phyloP scores from a whole-genome alignment of 768 basidiomycete genomes.

The Trametes gibbosa region DNA sequence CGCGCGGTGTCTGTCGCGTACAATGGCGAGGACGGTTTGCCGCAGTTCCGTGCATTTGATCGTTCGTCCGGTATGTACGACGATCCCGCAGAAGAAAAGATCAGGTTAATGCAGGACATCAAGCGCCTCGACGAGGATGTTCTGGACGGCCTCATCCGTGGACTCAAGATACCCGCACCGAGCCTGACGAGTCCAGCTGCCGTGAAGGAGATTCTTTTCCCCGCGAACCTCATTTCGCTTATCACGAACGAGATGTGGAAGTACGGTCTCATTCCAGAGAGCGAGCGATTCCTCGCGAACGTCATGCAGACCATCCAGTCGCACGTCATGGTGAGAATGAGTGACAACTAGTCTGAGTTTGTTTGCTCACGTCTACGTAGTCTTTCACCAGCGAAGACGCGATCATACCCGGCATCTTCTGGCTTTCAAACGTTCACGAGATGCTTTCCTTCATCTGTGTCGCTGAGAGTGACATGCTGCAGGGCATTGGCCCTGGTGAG shows the following conservation, averaged over 20 bases:
- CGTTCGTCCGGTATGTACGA: conserved; percentile 78
- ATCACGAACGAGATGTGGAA: conserved; percentile 99
- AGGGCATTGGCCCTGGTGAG: conserved; percentile 95
- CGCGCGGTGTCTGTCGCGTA: conserved; percentile 88
- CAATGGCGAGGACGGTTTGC: conserved; percentile 73
- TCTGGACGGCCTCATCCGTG: conserved; percentile 82
- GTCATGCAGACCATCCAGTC: conserved; percentile 98
- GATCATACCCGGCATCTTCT: conserved; percentile 95
- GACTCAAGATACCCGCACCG: conserved; percentile 90
- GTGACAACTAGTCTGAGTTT: not conserved
- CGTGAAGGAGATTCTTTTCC: conserved; percentile 97
- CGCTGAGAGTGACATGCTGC: conserved; percentile 97
- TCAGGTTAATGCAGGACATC: conserved; percentile 86
- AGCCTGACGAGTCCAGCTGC: conserved; percentile 89
- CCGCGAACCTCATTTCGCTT: conserved; percentile 94
- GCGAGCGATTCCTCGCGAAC: conserved; percentile 96
- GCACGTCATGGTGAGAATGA: conserved; percentile 87
- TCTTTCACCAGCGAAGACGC: conserved; percentile 93
- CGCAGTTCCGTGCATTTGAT: conserved; percentile 58
- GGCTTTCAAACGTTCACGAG: conserved; percentile 99
- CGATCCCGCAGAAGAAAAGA: conserved; percentile 93
- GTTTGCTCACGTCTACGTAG: conserved; percentile 36
- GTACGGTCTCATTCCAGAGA: conserved; percentile 93
- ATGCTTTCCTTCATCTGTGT: conserved; percentile 99
- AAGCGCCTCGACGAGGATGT: conserved; percentile 93